Evolutionary conservation across 805 yeast species (phyloP).

Genomic region (Candida wancherniae): DNA sequence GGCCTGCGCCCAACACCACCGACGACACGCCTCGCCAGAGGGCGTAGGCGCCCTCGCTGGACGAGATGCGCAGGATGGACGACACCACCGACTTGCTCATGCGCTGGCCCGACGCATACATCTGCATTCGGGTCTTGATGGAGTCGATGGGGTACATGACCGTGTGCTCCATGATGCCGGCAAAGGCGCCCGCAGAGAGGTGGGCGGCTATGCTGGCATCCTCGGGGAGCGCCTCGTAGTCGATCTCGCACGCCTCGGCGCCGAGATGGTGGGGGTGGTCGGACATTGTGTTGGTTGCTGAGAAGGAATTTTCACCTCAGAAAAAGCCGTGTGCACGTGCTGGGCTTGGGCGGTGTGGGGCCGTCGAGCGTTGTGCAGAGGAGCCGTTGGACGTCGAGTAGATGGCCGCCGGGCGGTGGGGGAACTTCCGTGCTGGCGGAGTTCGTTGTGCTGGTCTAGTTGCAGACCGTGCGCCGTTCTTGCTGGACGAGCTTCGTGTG

Average conservation of each 20-base stretch:
- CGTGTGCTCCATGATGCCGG: constrained; percentile 98
- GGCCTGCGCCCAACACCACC: constrained; percentile 96
- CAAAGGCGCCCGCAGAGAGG: constrained; percentile 90
- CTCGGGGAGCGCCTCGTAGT: constrained; percentile 88
- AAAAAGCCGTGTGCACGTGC: no score
- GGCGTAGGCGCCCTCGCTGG: constrained; percentile 82
- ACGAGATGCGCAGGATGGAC: constrained; percentile 69
- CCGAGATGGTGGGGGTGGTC: constrained; percentile 21
- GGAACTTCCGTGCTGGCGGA: no score
- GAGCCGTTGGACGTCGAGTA: no score
- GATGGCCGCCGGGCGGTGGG: no score
- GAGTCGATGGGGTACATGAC: constrained; percentile 96
- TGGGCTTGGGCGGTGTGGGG: no score
- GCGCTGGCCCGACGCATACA: constrained; percentile 25
- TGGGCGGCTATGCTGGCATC: constrained; percentile 80
- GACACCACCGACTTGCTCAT: constrained; percentile 47
- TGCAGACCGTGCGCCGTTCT: no score
- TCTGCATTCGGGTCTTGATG: constrained; percentile 94
- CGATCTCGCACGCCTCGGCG: constrained; percentile 52
- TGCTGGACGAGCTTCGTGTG: neutral
- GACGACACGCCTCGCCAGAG: constrained; percentile 93
- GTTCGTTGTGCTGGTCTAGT: no score
- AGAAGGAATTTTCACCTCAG: no score
- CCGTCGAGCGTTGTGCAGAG: no score
- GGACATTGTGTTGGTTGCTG: constrained; percentile 9